These are phyloP conservation scores for Hygrophorus russula DNA, from an alignment of 768 basidiomycete genomes.

Conservation along the genomic window DNA sequence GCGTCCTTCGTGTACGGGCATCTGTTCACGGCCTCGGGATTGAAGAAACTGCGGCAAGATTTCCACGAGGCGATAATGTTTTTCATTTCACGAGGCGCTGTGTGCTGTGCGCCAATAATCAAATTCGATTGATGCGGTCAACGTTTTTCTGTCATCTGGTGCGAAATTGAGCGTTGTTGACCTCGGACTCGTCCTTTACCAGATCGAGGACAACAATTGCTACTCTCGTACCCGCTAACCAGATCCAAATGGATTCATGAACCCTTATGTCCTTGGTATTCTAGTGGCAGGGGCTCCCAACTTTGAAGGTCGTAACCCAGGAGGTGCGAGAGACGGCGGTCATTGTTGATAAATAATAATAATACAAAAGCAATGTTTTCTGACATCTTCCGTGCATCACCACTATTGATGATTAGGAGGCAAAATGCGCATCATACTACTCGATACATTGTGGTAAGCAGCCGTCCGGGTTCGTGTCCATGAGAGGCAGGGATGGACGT, in stretches of 20 bases:
- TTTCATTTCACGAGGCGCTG: conserved; percentile 22
- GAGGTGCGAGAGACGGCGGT: too few species aligned
- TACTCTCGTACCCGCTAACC: conserved; percentile 9
- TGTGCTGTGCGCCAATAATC: conserved; percentile 15
- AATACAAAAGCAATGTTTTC: too few species aligned
- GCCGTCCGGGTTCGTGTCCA: too few species aligned
- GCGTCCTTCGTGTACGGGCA: background rate
- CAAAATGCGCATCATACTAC: too few species aligned
- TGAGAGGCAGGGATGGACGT: too few species aligned
- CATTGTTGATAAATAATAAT: too few species aligned
- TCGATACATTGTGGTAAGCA: too few species aligned
- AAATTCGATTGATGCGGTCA: conserved; percentile 14
- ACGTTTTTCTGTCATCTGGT: conserved; percentile 11
- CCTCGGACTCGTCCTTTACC: conserved; percentile 13
- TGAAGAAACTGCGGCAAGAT: conserved; percentile 5
- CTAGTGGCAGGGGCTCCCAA: conserved; percentile 9
- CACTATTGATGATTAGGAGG: too few species aligned
- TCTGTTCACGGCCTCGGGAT: background rate
- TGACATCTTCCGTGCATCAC: too few species aligned
- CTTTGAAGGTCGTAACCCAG: too few species aligned
- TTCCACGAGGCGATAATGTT: conserved; percentile 13
- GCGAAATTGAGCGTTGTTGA: conserved; percentile 7
- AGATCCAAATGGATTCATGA: conserved; percentile 10
- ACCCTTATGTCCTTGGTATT: conserved; percentile 12
- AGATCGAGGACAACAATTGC: conserved; percentile 12